Evolutionary conservation across 768 basidiomycete species (phyloP).

Genomic region (Jaapia argillacea): DNA sequence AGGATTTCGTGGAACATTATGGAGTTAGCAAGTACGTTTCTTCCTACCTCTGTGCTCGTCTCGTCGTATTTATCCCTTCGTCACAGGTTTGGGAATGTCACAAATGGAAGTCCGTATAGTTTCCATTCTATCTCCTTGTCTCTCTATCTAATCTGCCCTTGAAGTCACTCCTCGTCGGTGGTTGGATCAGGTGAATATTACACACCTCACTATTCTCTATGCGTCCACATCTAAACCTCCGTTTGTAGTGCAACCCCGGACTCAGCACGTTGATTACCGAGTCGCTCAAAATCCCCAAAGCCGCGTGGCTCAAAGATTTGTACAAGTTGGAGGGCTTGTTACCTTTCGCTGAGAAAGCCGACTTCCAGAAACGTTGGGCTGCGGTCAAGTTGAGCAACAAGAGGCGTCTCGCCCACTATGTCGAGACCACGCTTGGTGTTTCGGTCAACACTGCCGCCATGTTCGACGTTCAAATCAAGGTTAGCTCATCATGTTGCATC

Average conservation of each 20-base stretch:
- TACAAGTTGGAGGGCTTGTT: conserved; percentile 70
- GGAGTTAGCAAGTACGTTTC: conserved; percentile 62
- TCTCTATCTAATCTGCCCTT: not conserved
- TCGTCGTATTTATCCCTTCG: conserved; percentile 1
- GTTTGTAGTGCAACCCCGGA: conserved; percentile 67
- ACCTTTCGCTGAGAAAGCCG: conserved; percentile 57
- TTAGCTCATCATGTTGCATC: conserved; percentile 14
- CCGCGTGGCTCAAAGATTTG: conserved; percentile 80
- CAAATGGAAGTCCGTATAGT: conserved; percentile 75
- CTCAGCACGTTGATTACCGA: conserved; percentile 79
- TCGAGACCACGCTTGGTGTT: conserved; percentile 62
- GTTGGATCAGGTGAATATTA: conserved; percentile 56
- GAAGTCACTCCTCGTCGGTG: conserved; percentile 87
- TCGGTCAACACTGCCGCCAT: conserved; percentile 66
- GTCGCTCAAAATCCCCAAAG: conserved; percentile 65
- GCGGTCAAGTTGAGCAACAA: conserved; percentile 88
- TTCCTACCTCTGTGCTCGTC: not conserved
- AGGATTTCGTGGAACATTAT: conserved; percentile 91
- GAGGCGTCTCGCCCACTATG: conserved; percentile 70
- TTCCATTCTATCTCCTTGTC: not conserved
- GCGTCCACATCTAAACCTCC: conserved; percentile 14
- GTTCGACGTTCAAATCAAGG: conserved; percentile 91
- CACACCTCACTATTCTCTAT: too few species aligned
- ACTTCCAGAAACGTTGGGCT: conserved; percentile 74
- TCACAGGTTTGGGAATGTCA: conserved; percentile 73